These are phyloP conservation scores for Batrachochytrium dendrobatidis DNA, from an alignment of 371 early-diverging fungal species.

Conservation along the genomic window DNA sequence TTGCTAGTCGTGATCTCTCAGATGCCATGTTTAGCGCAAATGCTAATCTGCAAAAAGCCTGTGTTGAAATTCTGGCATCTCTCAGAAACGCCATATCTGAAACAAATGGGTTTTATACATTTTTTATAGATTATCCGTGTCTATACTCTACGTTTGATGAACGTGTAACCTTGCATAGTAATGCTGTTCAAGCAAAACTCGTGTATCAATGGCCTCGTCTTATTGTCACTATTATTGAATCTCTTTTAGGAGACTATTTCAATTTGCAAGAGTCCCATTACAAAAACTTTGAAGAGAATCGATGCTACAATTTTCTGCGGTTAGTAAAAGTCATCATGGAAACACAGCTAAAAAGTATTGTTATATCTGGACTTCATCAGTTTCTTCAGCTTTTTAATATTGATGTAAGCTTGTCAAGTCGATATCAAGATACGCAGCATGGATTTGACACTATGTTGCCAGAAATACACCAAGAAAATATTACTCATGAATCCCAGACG, in stretches of 20 bases:
- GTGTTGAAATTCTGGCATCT: constrained; percentile 11
- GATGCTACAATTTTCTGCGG: constrained; percentile 14
- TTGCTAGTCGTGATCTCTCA: constrained; percentile 14
- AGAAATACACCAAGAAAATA: too few relatives aligned
- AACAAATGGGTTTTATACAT: constrained; percentile 13
- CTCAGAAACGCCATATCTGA: constrained; percentile 11
- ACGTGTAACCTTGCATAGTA: constrained; percentile 7
- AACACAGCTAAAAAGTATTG: constrained; percentile 13
- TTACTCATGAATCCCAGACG: too few relatives aligned
- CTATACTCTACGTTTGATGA: constrained; percentile 12
- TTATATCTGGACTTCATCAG: constrained; percentile 8
- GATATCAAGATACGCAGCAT: too few relatives aligned
- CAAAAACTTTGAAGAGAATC: constrained; percentile 8
- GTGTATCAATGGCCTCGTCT: constrained; percentile 16
- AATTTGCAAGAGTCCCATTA: constrained; percentile 14
- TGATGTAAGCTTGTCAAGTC: constrained; percentile 3
- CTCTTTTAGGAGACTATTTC: constrained; percentile 16
- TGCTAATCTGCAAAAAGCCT: constrained; percentile 17
- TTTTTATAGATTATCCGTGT: constrained; percentile 11
- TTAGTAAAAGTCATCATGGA: constrained; percentile 22
- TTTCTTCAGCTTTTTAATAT: constrained; percentile 18
- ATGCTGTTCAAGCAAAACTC: constrained; percentile 12
- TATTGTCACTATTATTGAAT: constrained; percentile 13
- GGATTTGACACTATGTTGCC: too few relatives aligned
- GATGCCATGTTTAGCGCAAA: constrained; percentile 26